Percentiles rank a stretch among this genome's conserved stretches.
Evolutionary conservation across 305 asterid genomes (phyloP).

Genomic region (Fraxinus platypoda): DNA sequence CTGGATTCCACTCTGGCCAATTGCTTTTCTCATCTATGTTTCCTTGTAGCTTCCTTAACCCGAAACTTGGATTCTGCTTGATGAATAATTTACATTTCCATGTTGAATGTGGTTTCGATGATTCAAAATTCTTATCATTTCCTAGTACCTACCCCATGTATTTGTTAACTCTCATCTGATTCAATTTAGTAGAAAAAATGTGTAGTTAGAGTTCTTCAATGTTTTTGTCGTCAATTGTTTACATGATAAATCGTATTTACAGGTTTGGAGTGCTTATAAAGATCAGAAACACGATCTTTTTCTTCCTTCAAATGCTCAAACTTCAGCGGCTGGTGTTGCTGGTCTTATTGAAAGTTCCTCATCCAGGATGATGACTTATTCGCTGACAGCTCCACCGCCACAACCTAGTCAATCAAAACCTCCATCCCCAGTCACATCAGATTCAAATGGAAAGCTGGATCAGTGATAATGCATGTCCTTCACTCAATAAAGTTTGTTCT

Average conservation of each 20-base stretch:
- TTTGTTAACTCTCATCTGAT: neutral
- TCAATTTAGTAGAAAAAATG: neutral
- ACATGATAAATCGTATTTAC: slow-evolving; percentile 26
- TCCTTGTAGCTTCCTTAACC: neutral
- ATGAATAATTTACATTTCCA: neutral
- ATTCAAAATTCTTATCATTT: neutral
- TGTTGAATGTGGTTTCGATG: neutral
- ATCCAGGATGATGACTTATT: slow-evolving; percentile 68
- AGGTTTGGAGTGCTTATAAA: slow-evolving; percentile 99
- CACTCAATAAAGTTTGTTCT: neutral
- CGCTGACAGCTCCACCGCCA: slow-evolving; percentile 74
- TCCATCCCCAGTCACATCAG: slow-evolving; percentile 39
- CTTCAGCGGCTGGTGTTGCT: slow-evolving; percentile 97
- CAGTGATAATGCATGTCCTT: neutral
- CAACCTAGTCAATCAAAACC: slow-evolving; percentile 49
- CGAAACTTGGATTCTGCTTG: neutral
- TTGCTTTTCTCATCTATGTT: neutral
- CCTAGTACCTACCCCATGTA: neutral
- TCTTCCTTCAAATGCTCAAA: slow-evolving; percentile 97
- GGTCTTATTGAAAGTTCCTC: slow-evolving; percentile 93
- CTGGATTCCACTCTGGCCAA: neutral
- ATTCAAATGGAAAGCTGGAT: slow-evolving; percentile 52
- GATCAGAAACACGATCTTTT: slow-evolving; percentile 96
- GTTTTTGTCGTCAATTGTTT: neutral
- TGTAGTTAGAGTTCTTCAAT: neutral